phyloP scores from a whole-genome alignment of 257 asterid species.

The Solanum medicagineum region DNA sequence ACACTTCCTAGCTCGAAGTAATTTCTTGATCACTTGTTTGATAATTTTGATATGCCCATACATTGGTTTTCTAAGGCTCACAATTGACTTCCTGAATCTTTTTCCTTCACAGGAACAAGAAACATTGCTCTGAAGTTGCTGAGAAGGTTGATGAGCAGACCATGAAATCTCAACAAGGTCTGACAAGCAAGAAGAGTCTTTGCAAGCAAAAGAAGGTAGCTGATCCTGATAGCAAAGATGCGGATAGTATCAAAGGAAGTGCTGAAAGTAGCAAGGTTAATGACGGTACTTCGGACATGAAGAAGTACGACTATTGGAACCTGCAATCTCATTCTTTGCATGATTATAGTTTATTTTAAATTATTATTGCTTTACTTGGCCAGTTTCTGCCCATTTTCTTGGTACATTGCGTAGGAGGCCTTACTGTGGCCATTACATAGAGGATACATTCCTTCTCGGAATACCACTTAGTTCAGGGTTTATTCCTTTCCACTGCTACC shows the following conservation, averaged over 20 bases:
- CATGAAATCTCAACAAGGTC: conserved; percentile 18
- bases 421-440: background rate
- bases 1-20: conserved; percentile 45
- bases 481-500: background rate
- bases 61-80: background rate
- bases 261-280: conserved; percentile 14
- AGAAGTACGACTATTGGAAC: conserved; percentile 22
- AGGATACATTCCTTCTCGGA: background rate
- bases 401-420: background rate
- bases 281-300: conserved; percentile 1
- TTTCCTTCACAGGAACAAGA: conserved; percentile 41
- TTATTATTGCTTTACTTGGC: background rate
- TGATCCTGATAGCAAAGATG: conserved; percentile 13
- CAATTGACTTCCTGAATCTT: background rate
- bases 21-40: background rate
- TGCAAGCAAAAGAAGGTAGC: conserved; percentile 19
- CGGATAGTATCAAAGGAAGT: conserved; percentile 13
- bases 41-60: background rate
- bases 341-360: background rate
- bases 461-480: background rate
- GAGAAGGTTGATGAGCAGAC: conserved; percentile 18
- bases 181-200: conserved; percentile 14
- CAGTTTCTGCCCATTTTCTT: background rate
- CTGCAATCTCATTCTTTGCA: background rate
- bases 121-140: conserved; percentile 28